Percentiles rank a stretch among this genome's conserved stretches.
These are phyloP conservation scores for Rhizoctonia solani DNA, from an alignment of 1,284 basidiomycete genomes.

Conservation along the genomic window DNA sequence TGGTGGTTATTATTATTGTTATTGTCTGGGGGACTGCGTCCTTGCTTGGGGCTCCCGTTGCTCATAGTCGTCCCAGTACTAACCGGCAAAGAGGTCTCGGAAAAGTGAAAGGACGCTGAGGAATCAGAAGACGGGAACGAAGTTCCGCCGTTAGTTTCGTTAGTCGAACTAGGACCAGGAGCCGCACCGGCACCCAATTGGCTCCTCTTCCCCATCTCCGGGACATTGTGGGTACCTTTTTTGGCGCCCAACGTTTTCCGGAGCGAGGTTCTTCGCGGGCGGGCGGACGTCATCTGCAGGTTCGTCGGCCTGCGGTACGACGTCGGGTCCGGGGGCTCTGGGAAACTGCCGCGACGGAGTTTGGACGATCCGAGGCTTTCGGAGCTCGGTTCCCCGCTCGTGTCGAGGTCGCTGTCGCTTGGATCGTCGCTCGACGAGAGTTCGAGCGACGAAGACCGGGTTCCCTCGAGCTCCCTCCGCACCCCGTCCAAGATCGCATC, in stretches of 20 bases:
- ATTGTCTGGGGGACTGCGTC: too few relatives aligned
- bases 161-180: not conserved
- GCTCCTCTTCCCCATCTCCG: not conserved
- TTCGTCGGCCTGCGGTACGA: not conserved
- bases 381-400: slow-evolving; percentile 1
- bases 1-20: too few relatives aligned
- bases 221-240: too few relatives aligned
- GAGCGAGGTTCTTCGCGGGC: not conserved
- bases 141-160: not conserved
- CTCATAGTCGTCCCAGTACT: not conserved
- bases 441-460: slow-evolving; percentile 2
- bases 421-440: not conserved
- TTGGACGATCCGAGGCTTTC: not conserved
- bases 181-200: slow-evolving; percentile 11
- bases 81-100: not conserved
- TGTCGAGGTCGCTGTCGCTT: slow-evolving; percentile 16
- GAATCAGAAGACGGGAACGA: not conserved
- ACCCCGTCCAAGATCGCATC: slow-evolving; percentile 84
- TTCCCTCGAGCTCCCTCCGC: slow-evolving; percentile 57
- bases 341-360: not conserved
- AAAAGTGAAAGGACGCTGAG: slow-evolving; percentile 24
- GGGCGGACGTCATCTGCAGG: not conserved
- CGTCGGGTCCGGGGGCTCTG: slow-evolving; percentile 1
- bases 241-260: too few relatives aligned
- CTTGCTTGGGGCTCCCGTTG: not conserved